Base-by-base conservation (phyloP, 768 basidiomycete species). In the Suillus plorans region DNA sequence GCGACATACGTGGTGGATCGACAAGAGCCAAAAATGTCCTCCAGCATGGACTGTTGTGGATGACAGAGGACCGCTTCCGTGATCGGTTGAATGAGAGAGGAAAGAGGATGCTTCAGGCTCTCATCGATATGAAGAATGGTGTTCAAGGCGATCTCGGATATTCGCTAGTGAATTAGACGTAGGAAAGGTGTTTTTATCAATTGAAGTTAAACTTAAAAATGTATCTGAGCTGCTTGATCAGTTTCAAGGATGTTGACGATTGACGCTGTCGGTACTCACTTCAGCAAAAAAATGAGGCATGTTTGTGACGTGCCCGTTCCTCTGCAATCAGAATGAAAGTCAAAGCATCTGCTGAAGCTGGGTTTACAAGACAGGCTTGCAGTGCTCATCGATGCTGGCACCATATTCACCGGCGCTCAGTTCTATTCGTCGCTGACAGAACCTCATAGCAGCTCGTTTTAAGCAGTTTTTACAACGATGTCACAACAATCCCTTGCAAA, bases 31-130 rank as follows among this genome's bases (percentile, higher is more conserved):
- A 89, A 31, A 91, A 91, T 69, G 80, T 93, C 31, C 82, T 93
- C 18, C 91, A 93, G 73, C 91, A 92, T 69, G 89, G 85, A 18
- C 73, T 92, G 60, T 67, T 74, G 14, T 92, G 90, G 90, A 90
- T 92, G 86, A 85, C 82, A 61, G 82, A 81, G 20, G 74, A 76
- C 0, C 41, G 45, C 13, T 90, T 91, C 69, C 72, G 76, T 7
- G 72, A 79, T 13, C 79, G 78, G 2, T 72, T 91, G 25, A 76
- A 83, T 50, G 77, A 74, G 20, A 71, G 75, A 34, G 85, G 87
- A 10, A 79, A 73, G 69, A 74, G 63, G 58, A 91, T 91, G 88
- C 77, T 89, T 57, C 81, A 83, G 31, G 82, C 84, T n/a, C 74
- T 92, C 36, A 55, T 89, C 50, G 69, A 71, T 60, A 81, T 91